A percentile compares a stretch with the other conserved stretches of the same genome.
phyloP scores from a whole-genome alignment of 192 early-diverging fungal species.

The Chytriomyces sp. region DNA sequence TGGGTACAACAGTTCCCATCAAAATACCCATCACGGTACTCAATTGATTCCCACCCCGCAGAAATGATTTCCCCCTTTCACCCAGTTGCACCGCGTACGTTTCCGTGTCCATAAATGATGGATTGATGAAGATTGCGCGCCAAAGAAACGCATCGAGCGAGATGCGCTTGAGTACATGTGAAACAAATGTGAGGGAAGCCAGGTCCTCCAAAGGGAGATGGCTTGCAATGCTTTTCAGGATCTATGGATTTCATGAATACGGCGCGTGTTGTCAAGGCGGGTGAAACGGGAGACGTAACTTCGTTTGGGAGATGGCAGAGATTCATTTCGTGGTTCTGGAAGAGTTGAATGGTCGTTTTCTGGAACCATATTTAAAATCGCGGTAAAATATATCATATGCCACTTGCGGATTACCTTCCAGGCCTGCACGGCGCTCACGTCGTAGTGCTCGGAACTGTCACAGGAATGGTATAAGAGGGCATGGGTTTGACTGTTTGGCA shows the following conservation, averaged over 20 bases:
- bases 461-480: slow-evolving; percentile 21
- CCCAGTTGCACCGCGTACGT: neutral
- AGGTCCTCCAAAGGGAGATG: neutral
- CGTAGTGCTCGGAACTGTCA: slow-evolving; percentile 27
- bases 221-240: neutral
- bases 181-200: neutral
- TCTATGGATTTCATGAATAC: neutral
- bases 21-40: neutral
- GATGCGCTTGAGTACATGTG: neutral
- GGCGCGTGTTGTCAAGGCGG: neutral
- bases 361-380: neutral
- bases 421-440: slow-evolving; percentile 33
- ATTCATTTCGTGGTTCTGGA: neutral
- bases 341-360: neutral
- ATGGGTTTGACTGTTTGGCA: neutral
- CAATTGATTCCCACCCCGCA: no score
- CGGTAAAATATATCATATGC: slow-evolving; percentile 1
- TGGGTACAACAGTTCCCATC: neutral
- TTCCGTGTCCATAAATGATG: neutral
- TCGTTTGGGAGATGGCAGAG: neutral
- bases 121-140: neutral
- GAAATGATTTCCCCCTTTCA: no score
- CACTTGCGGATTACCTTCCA: slow-evolving; percentile 15
- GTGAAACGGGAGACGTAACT: neutral
- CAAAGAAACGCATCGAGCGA: neutral